These are phyloP conservation scores for Rhizophlyctis rosea DNA, from an alignment of 192 early-diverging fungal species.

Conservation along the genomic window DNA sequence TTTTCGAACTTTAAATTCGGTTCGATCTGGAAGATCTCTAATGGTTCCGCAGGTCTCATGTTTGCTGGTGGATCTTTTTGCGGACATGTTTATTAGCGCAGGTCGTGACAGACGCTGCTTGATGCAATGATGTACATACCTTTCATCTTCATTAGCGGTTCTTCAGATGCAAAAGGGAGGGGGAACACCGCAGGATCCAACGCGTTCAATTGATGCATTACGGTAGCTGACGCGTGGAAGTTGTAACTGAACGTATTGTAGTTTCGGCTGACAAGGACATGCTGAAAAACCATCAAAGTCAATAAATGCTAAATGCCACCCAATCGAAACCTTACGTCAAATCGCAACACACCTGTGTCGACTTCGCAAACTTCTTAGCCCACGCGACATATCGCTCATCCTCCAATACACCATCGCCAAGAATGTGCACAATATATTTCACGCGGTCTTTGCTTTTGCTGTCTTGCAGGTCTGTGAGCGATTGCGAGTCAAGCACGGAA, in stretches of 20 bases:
- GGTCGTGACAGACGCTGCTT: too few relatives aligned
- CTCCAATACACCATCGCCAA: conserved; percentile 60
- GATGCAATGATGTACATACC: too few relatives aligned
- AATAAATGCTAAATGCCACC: not conserved
- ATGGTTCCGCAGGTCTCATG: conserved; percentile 14
- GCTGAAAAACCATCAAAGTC: conserved; percentile 38
- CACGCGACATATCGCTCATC: conserved; percentile 66
- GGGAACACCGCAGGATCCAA: conserved; percentile 66
- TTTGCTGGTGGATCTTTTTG: conserved; percentile 20
- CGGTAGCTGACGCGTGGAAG: conserved; percentile 61
- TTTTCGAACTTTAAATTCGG: conserved; percentile 43
- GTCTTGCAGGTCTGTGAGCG: not conserved
- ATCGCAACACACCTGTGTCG: conserved; percentile 49
- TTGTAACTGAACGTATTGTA: conserved; percentile 61
- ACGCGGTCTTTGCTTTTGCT: conserved; percentile 9
- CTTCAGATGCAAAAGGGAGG: conserved; percentile 61
- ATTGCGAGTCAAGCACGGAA: not conserved
- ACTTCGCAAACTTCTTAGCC: conserved; percentile 67
- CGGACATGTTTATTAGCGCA: too few relatives aligned
- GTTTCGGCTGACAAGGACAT: conserved; percentile 70
- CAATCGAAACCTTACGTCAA: not conserved
- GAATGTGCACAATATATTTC: conserved; percentile 70
- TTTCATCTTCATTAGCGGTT: conserved; percentile 23
- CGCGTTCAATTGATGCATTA: conserved; percentile 63
- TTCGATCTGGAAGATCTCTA: conserved; percentile 61